A percentile compares a stretch with the other conserved stretches of the same genome.
Conservation (phyloP, 192 early-diverging fungal genomes). For the Obelidium mucronatum region DNA sequence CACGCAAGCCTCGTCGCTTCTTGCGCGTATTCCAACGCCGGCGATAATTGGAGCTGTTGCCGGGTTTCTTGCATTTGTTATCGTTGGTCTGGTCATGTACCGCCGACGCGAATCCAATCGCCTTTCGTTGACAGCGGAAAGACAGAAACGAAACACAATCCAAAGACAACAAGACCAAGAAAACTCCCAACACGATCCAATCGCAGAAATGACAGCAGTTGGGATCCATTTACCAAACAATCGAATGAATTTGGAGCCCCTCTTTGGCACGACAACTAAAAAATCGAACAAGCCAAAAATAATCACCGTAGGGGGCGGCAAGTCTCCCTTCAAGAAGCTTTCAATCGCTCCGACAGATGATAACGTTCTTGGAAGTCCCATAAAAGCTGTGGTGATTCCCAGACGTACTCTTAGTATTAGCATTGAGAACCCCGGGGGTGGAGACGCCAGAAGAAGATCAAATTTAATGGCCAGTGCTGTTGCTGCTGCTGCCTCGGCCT, state of each 20-base stretch:
- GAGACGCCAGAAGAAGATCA: neutral
- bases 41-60: neutral
- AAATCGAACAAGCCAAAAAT: constrained; percentile 3
- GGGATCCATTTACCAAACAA: constrained; percentile 1
- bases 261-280: neutral
- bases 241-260: neutral
- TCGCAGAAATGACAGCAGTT: constrained; percentile 12
- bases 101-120: no score
- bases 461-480: neutral
- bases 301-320: neutral
- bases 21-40: no score
- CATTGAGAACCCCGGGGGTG: neutral
- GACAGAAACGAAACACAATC: no score
- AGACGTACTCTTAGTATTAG: constrained; percentile 4
- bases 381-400: constrained; percentile 5
- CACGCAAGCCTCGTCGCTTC: no score
- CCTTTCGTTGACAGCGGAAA: no score
- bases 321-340: neutral
- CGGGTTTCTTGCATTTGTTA: neutral
- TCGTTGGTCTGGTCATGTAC: neutral
- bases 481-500: neutral
- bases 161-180: neutral
- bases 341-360: neutral
- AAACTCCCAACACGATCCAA: neutral
- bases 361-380: neutral